Evolutionary conservation across 495 filamentous ascomycete species (phyloP), one percentile per base, ranked within the genome.

Genomic region (Podospora fimiseda): DNA sequence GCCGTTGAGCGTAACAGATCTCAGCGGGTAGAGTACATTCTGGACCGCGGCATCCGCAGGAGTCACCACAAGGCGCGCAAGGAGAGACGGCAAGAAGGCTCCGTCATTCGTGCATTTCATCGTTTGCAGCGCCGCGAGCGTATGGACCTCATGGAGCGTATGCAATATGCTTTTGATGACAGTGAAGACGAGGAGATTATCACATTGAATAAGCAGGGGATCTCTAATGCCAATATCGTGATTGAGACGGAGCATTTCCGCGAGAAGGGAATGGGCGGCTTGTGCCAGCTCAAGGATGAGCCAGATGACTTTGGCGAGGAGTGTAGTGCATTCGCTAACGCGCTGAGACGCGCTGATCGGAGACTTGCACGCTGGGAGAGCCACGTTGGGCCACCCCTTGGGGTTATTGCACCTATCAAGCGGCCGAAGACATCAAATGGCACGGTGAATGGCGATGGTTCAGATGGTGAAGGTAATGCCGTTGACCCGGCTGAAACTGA

Each of bases 1-100:
- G 93, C 91, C 7, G 88, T 97, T 3, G 89, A 95, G 59, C 81
- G 85, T 43, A 96, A 95, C 63, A 80, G 94, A 8, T 87, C 84
- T 36, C 84, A 93, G 66, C 86, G 89, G 13, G 88, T 95, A 39
- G 86, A 95, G 47, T 88, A 93, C 60, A 84, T 93, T 41, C 80
- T 98, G 24, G 81, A 88, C 58, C 83, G 86, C 16, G 87, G 87
- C 40, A 71, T 90, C 30, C 81, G 79, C 52, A 74, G 70, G 46
- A 74, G 81, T 50, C 81, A 86, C 50, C 83, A 82, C 54, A 70
- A 73, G 30, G 71, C 84, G 2, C 79, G 87, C 11, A 82, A 75
- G 63, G 62, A 57, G 55, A 84, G 83, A 48, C 79, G 71, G 56
- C 70, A 66, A 61, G 77, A 80, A 65, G 89, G 78, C 58, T 76